phyloP scores from a whole-genome alignment of 768 basidiomycete species.

The Chiua virens region DNA sequence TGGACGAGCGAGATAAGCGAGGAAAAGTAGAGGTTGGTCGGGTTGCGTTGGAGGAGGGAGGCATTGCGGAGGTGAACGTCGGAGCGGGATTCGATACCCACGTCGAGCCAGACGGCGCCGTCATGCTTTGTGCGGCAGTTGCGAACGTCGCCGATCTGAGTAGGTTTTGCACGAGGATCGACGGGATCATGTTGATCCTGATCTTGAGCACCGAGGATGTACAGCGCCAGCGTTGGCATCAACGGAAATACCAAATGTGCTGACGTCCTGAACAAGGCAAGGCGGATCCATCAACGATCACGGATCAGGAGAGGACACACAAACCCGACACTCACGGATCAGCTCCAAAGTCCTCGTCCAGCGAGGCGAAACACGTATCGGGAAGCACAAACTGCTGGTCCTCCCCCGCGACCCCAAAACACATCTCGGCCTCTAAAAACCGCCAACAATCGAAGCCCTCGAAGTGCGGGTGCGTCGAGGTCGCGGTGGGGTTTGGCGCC shows the following conservation, averaged over 20 bases:
- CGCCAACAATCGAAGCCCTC: slow-evolving; percentile 45
- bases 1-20: slow-evolving; percentile 51
- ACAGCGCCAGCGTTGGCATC: slow-evolving; percentile 51
- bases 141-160: background rate
- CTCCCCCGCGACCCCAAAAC: slow-evolving; percentile 52
- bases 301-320: background rate
- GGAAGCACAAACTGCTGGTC: slow-evolving; percentile 58
- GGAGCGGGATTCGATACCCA: slow-evolving; percentile 49
- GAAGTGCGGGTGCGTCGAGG: slow-evolving; percentile 6
- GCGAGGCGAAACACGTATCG: slow-evolving; percentile 52
- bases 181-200: slow-evolving; percentile 6
- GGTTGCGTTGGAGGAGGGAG: slow-evolving; percentile 55
- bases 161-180: slow-evolving; percentile 8
- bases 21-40: slow-evolving; percentile 49
- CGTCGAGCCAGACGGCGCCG: slow-evolving; percentile 39
- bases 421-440: slow-evolving; percentile 49
- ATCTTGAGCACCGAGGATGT: slow-evolving; percentile 43
- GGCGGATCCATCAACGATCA: background rate
- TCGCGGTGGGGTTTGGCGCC: too few relatives aligned
- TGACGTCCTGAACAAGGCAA: slow-evolving; percentile 44
- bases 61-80: slow-evolving; percentile 65
- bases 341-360: slow-evolving; percentile 47
- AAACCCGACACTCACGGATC: slow-evolving; percentile 24
- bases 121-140: slow-evolving; percentile 2
- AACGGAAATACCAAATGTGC: slow-evolving; percentile 57